A percentile compares a stretch with the other conserved stretches of the same genome.
These are phyloP conservation scores for Fragilaria crotonensis DNA, from an alignment of 108 stramenopile genomes.

Conservation along the genomic window DNA sequence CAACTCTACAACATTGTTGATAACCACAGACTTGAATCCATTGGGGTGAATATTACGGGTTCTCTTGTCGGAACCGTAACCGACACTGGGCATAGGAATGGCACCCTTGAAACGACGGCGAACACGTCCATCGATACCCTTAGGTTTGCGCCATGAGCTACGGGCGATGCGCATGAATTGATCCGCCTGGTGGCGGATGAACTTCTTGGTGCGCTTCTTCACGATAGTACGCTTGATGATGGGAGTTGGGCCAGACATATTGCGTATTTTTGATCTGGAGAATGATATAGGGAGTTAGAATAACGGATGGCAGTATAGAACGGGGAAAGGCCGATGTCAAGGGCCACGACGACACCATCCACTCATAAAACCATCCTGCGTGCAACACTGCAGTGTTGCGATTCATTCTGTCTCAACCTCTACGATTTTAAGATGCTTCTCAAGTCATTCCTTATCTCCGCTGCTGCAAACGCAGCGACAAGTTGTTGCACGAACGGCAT, in stretches of 20 bases:
- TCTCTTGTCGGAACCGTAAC: conserved; percentile 98
- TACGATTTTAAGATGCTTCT: no score
- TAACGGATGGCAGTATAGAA: no score
- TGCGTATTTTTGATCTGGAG: no score
- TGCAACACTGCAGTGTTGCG: no score
- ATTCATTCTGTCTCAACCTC: no score
- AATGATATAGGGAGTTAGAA: no score
- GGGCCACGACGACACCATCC: no score
- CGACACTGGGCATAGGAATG: conserved; percentile 95
- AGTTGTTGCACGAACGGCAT: no score
- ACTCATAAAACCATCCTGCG: no score
- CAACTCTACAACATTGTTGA: conserved; percentile 93
- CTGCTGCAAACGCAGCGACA: no score
- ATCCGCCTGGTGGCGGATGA: conserved; percentile 97
- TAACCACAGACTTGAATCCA: conserved; percentile 98
- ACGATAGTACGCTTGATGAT: conserved; percentile 94
- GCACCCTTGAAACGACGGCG: conserved; percentile 99
- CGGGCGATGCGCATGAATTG: conserved; percentile 93
- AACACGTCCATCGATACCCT: conserved; percentile 99
- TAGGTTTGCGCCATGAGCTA: conserved; percentile 98
- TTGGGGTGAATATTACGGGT: conserved; percentile 96
- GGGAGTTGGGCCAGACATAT: conserved; percentile 87
- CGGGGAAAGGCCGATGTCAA: no score
- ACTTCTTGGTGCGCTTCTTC: conserved; percentile 99
- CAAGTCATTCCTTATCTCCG: no score